phyloP scores from a whole-genome alignment of 441 rosid species.

The Euphorbia celastroides region DNA sequence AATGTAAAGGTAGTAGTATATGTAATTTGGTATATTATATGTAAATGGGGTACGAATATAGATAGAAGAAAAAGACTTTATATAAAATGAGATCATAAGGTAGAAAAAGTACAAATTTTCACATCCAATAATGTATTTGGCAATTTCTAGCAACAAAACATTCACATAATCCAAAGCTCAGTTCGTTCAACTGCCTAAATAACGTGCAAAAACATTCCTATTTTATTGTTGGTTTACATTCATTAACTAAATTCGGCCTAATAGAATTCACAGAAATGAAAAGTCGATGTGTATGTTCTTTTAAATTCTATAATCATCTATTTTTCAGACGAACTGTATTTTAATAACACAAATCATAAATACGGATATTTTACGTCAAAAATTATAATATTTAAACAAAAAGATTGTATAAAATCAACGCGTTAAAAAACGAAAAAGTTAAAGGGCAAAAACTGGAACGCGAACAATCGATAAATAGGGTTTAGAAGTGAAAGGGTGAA shows the following conservation, averaged over 20 bases:
- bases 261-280: too few relatives aligned
- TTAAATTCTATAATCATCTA: too few relatives aligned
- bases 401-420: too few relatives aligned
- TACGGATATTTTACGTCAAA: too few relatives aligned
- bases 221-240: too few relatives aligned
- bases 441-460: too few relatives aligned
- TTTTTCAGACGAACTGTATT: too few relatives aligned
- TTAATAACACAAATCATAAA: too few relatives aligned
- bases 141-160: slow-evolving; percentile 1
- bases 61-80: neutral
- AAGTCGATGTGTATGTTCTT: too few relatives aligned
- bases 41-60: neutral
- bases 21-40: neutral
- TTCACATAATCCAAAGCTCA: neutral
- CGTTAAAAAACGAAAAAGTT: too few relatives aligned
- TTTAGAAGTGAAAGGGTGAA: neutral
- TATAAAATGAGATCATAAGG: neutral
- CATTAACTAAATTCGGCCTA: too few relatives aligned
- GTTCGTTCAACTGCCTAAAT: slow-evolving; percentile 6
- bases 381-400: too few relatives aligned
- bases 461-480: neutral
- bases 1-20: neutral
- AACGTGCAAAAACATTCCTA: neutral
- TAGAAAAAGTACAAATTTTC: neutral
- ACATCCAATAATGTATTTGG: neutral